Evolutionary conservation across 495 filamentous ascomycete genomes (phyloP).

Genomic region (Schizothecium vesticola): DNA sequence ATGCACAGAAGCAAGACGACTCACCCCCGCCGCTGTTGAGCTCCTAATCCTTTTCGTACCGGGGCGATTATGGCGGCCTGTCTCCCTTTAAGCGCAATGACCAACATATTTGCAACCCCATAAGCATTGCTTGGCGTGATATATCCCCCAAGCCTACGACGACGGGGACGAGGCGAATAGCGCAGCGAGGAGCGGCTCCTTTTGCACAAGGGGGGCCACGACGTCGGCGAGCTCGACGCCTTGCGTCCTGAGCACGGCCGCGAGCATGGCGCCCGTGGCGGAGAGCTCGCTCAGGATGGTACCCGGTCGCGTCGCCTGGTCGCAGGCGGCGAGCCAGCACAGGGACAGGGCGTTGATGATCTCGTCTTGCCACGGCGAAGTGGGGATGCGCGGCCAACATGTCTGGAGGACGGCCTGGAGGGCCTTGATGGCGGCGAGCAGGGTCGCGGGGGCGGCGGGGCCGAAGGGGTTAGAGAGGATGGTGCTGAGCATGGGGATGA

Average conservation of each 20-base stretch:
- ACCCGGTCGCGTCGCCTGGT: slow-evolving; percentile 31
- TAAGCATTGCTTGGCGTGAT: not conserved
- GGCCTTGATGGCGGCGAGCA: slow-evolving; percentile 48
- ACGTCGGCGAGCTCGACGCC: slow-evolving; percentile 21
- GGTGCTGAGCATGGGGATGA: slow-evolving; percentile 61
- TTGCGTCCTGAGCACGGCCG: slow-evolving; percentile 26
- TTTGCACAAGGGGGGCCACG: slow-evolving; percentile 34
- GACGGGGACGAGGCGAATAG: slow-evolving; percentile 28
- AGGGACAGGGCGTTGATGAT: slow-evolving; percentile 57
- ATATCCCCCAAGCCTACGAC: not conserved
- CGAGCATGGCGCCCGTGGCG: slow-evolving; percentile 25
- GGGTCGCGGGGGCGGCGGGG: slow-evolving; percentile 47
- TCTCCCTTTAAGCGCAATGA: not conserved
- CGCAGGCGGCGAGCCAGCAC: slow-evolving; percentile 60
- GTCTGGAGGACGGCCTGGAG: slow-evolving; percentile 57
- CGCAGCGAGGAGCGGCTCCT: slow-evolving; percentile 35
- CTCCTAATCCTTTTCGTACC: not conserved
- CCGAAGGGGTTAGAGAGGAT: slow-evolving; percentile 69
- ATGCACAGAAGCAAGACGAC: not conserved
- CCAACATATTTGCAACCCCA: not conserved
- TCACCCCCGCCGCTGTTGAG: not conserved
- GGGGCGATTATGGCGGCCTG: not conserved
- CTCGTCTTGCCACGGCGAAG: slow-evolving; percentile 56
- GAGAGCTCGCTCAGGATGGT: slow-evolving; percentile 46
- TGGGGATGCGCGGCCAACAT: slow-evolving; percentile 66